Base-by-base conservation (phyloP, 2,329 filamentous ascomycete genomes). In the Fusarium oligoseptatum region DNA sequence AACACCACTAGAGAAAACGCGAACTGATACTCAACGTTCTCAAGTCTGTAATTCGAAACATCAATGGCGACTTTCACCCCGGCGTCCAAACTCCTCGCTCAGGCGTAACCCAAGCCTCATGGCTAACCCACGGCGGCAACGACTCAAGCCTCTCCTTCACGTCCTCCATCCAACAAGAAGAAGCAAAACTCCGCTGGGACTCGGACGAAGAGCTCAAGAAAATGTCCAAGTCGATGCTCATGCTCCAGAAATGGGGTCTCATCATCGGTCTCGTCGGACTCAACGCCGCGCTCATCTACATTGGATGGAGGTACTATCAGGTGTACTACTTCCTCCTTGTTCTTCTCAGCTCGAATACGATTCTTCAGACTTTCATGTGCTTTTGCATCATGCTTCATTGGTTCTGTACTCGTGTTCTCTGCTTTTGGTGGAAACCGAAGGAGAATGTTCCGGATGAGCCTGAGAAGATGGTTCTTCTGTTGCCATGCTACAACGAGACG, bases 401-500 rank as follows among this genome's bases (percentile, higher is more conserved):
- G 27, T 62, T 84, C 34, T 69, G 80, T 60, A 83, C 81, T 10
- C 77, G 75, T 11, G 60, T 80, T 0, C 63, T 83, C 20, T 81
- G 81, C 60, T 80, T 78, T 4, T 83, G 74, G 50, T 73, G 75
- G 63, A 70, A 71, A n/a, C 75, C 73, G 15, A 82, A 82, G 61
- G 81, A 82, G 15, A 73, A 79, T 6, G 50, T 79, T 0, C 84
- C 84, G 0, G 82, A 84, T 58, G 77, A 79, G 34, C 84, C 82
- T 0, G 86, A 88, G 73, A 82, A 81, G 58, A 81, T 87, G 80
- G 85, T 87, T 3, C 73, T 87, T 34, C 76, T 87, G 36, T 79
- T 88, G 6, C 86, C 86, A 2, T 88, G 86, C 77, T 88, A 88
- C 77, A 88, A 87, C 72, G 86, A 88, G 73, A 86, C 84, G 0